Evolutionary conservation across 495 filamentous ascomycete genomes (phyloP).

Genomic region (Pseudevernia furfuracea): DNA sequence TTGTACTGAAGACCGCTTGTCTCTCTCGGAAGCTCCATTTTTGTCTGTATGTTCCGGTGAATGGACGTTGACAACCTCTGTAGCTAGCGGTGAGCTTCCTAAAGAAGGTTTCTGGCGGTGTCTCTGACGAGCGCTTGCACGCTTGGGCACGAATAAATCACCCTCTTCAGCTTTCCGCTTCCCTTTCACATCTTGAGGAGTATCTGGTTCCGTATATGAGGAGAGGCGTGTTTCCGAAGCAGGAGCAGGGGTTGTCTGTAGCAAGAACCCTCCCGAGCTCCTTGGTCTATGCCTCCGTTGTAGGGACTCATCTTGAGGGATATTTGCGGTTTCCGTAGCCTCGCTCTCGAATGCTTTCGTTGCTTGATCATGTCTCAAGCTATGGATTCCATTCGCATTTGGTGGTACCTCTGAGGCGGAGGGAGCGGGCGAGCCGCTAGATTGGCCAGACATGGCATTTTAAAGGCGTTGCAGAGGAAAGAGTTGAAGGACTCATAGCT

Average conservation of each 20-base stretch:
- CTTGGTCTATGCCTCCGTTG: slow-evolving; percentile 28
- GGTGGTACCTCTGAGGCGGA: background rate
- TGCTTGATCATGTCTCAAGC: background rate
- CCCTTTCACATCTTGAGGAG: slow-evolving; percentile 18
- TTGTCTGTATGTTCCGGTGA: background rate
- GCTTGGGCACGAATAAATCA: slow-evolving; percentile 17
- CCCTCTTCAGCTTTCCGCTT: slow-evolving; percentile 22
- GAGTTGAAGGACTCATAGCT: slow-evolving; percentile 10
- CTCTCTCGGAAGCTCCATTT: background rate
- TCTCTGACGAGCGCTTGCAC: slow-evolving; percentile 8
- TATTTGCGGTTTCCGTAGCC: background rate
- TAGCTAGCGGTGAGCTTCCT: slow-evolving; percentile 28
- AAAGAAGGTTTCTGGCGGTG: slow-evolving; percentile 16
- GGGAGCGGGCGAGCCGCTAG: slow-evolving; percentile 15
- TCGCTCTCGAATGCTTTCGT: background rate
- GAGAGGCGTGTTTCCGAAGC: slow-evolving; percentile 32
- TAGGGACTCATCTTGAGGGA: slow-evolving; percentile 8
- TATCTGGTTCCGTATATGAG: slow-evolving; percentile 1
- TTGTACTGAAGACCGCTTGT: slow-evolving; percentile 1
- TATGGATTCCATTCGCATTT: background rate
- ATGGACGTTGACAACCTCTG: slow-evolving; percentile 21
- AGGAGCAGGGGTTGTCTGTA: slow-evolving; percentile 33
- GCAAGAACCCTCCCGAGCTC: slow-evolving; percentile 40
- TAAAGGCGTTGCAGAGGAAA: slow-evolving; percentile 4
- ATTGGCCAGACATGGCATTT: slow-evolving; percentile 23